Conservation (phyloP, 2,329 filamentous ascomycete genomes). For the Coleophoma crateriformis region DNA sequence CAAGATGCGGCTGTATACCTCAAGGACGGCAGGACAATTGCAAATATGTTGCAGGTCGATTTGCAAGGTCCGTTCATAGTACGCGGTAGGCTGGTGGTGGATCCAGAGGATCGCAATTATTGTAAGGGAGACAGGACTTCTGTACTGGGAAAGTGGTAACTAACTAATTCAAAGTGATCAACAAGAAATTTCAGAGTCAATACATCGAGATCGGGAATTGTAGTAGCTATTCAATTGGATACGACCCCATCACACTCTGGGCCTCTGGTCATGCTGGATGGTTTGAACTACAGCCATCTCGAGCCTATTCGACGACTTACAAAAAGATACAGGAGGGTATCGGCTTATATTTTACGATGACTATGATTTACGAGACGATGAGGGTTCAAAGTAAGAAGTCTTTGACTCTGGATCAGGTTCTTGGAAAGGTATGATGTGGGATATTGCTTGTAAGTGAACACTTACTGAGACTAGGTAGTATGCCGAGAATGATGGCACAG, state of each 20-base stretch:
- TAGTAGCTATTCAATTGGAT: slow-evolving; percentile 47
- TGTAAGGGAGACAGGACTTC: slow-evolving; percentile 27
- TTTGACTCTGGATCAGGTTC: slow-evolving; percentile 13
- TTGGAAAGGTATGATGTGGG: slow-evolving; percentile 5
- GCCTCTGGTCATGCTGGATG: slow-evolving; percentile 59
- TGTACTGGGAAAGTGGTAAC: not conserved
- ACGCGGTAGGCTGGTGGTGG: slow-evolving; percentile 51
- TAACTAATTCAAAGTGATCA: slow-evolving; percentile 25
- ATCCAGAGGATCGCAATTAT: slow-evolving; percentile 34
- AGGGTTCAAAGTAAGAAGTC: slow-evolving; percentile 17
- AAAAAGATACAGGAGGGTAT: slow-evolving; percentile 58
- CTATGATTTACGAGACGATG: slow-evolving; percentile 47
- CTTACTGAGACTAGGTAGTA: slow-evolving; percentile 38
- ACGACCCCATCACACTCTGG: slow-evolving; percentile 57
- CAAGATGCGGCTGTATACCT: slow-evolving; percentile 54
- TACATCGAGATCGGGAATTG: slow-evolving; percentile 50
- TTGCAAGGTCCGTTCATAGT: slow-evolving; percentile 55
- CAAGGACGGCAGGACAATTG: slow-evolving; percentile 45
- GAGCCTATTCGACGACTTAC: slow-evolving; percentile 50
- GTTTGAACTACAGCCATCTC: slow-evolving; percentile 60
- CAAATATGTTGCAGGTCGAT: slow-evolving; percentile 56
- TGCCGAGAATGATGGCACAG: slow-evolving; percentile 45
- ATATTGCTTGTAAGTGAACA: slow-evolving; percentile 25
- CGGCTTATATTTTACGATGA: slow-evolving; percentile 56
- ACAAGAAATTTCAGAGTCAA: slow-evolving; percentile 18